Evolutionary conservation across 2,329 filamentous ascomycete genomes (phyloP), one percentile per base, ranked within the genome.

Genomic region (Diaporthe batatas): DNA sequence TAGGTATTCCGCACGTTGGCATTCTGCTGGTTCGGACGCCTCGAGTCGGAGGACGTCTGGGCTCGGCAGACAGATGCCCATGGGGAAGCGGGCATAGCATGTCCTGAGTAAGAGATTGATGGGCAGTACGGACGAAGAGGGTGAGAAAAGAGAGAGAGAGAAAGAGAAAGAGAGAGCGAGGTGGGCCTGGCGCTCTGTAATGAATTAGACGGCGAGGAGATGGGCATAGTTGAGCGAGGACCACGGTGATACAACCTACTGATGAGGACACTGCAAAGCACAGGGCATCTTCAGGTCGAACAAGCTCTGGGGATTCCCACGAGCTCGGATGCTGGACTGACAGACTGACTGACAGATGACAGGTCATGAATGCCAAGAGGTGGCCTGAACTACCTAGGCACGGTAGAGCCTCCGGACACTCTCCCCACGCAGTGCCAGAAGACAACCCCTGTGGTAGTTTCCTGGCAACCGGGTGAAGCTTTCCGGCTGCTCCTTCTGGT

Each of bases 401-500:
- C 62, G 58, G 58, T 25, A 64, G 16, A 44, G 23, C 39, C 58
- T 39, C 39, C 21, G 58, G 29, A 25, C 23, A 5, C 51, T 2
- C 25, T 39, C 2, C 25, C 21, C 23, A 54, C 51, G 36, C 14
- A 18, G n/a, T 29, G 25, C 58, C 58, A 44, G 7, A 16, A 25
- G 29, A 14, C 39, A 42, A 32, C 58, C 39, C 58, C 36, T 42
- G 39, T 42, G 21, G 23, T 11, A 64, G 21, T 49, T 29, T 25
- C 51, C 36, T 23, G 7, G 67, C 21, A 47, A 64, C 36, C 32
- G 59, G 23, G 16, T 34, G 55, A 36, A 74, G 49, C 36, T 62
- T 25, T 34, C 49, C 69, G 69, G 72, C 23, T 69, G 34, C 39
- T 44, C 72, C n/a, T 59, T 69, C 25, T 71, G 55, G 2, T 58